phyloP scores from a whole-genome alignment of 2,329 filamentous ascomycete genomes.

The Talaromyces piceae region DNA sequence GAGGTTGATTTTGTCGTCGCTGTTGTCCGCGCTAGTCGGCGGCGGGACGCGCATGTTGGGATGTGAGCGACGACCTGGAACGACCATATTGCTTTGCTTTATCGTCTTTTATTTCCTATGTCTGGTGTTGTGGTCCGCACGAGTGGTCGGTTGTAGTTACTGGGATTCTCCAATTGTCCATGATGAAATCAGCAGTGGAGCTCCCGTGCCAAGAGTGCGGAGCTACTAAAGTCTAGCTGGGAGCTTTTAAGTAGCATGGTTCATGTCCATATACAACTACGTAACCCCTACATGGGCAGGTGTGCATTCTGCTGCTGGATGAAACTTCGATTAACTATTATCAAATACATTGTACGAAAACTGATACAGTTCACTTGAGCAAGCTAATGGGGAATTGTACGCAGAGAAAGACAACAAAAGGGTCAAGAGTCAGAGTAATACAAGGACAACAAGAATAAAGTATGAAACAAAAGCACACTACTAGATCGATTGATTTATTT shows the following conservation, averaged over 20 bases:
- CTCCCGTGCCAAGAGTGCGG: neutral
- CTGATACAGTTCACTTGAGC: neutral
- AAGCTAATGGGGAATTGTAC: constrained; percentile 1
- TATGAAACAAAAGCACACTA: constrained; percentile 13
- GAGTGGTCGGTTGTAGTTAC: neutral
- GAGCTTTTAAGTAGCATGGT: too few species aligned
- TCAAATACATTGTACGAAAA: neutral
- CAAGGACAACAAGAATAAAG: constrained; percentile 14
- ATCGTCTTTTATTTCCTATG: neutral
- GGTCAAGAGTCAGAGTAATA: neutral
- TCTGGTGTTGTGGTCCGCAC: neutral
- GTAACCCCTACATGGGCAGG: neutral
- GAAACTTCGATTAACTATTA: too few species aligned
- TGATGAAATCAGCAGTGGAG: constrained; percentile 1
- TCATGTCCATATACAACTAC: neutral
- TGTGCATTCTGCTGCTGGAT: neutral
- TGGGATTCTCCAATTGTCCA: neutral
- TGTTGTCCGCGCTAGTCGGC: neutral
- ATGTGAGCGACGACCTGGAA: constrained; percentile 7
- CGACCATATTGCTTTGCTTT: constrained; percentile 5
- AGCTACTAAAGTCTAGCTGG: neutral
- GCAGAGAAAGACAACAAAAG: neutral
- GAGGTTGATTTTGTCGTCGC: neutral
- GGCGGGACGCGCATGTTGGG: constrained; percentile 6
- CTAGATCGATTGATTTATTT: neutral